These are phyloP conservation scores for Oehlia diaphana DNA, from an alignment of 192 early-diverging fungal genomes.

Conservation along the genomic window DNA sequence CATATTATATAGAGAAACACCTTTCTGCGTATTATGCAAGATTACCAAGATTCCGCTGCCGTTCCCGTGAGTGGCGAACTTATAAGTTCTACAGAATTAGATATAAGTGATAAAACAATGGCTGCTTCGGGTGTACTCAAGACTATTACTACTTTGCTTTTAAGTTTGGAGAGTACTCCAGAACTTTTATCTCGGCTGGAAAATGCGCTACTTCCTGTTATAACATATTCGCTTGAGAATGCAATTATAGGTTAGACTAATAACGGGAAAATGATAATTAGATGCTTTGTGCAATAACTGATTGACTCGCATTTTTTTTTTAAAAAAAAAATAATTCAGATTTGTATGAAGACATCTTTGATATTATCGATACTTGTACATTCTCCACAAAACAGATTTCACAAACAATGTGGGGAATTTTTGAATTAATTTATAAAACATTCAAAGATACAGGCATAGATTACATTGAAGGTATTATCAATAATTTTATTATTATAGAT, in stretches of 20 bases:
- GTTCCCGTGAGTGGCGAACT: conserved; percentile 41
- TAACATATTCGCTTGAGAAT: conserved; percentile 79
- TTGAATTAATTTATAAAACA: conserved; percentile 72
- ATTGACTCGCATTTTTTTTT: neutral
- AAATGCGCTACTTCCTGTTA: conserved; percentile 71
- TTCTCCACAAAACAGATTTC: conserved; percentile 83
- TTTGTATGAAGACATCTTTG: conserved; percentile 84
- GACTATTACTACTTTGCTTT: conserved; percentile 85
- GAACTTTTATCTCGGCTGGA: conserved; percentile 82
- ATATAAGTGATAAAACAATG: conserved; percentile 81
- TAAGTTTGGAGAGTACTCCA: conserved; percentile 80
- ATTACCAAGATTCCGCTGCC: conserved; percentile 56
- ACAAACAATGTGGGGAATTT: conserved; percentile 80
- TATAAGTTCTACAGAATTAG: conserved; percentile 58
- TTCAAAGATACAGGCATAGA: conserved; percentile 83
- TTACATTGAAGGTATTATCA: conserved; percentile 65
- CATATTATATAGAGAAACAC: conserved; percentile 62
- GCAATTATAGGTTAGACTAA: conserved; percentile 53
- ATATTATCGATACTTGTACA: conserved; percentile 86
- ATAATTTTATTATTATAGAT: neutral
- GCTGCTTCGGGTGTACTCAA: conserved; percentile 88
- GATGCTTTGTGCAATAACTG: neutral
- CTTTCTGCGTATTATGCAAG: conserved; percentile 81
- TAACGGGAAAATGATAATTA: neutral
- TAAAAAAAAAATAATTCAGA: conserved; percentile 46